Percentiles rank a stretch among this genome's conserved stretches.
Conservation (phyloP, 768 basidiomycete species). For the Serendipita sp. region DNA sequence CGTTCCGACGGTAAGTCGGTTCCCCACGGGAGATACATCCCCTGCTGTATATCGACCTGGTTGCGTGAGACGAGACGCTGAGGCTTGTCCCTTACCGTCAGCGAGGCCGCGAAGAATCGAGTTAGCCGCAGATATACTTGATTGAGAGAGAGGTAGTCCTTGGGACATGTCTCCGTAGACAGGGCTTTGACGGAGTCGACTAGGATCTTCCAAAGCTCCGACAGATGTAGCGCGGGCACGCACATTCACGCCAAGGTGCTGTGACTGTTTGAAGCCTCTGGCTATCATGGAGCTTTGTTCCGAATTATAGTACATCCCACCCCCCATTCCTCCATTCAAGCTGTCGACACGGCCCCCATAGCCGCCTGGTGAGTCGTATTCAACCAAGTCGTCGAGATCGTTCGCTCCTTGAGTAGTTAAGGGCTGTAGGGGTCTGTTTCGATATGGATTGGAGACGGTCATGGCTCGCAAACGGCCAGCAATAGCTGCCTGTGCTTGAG, state of each 20-base stretch:
- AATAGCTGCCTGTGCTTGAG: constrained; percentile 80
- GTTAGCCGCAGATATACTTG: constrained; percentile 5
- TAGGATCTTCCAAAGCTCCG: constrained; percentile 70
- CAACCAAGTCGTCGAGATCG: constrained; percentile 61
- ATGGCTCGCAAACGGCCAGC: constrained; percentile 72
- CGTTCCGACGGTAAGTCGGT: constrained; percentile 24
- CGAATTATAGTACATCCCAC: constrained; percentile 37
- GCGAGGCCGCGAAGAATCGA: constrained; percentile 9
- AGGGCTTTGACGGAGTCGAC: constrained; percentile 38
- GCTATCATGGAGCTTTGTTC: constrained; percentile 37
- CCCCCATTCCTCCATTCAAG: constrained; percentile 36
- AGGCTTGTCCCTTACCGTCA: not conserved
- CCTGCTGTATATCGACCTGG: not conserved
- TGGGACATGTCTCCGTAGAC: not conserved
- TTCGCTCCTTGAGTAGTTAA: constrained; percentile 50
- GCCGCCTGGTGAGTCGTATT: constrained; percentile 34
- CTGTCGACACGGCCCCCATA: constrained; percentile 43
- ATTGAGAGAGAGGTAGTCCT: not conserved
- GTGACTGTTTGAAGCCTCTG: constrained; percentile 58
- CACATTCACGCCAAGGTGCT: constrained; percentile 40
- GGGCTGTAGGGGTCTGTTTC: constrained; percentile 42
- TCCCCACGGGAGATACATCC: constrained; percentile 14
- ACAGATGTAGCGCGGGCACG: constrained; percentile 71
- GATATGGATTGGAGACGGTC: constrained; percentile 89
- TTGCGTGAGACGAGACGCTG: not conserved